Evolutionary conservation across 495 filamentous ascomycete species (phyloP), one percentile per base, ranked within the genome.

Genomic region (Xylaria flabelliformis): DNA sequence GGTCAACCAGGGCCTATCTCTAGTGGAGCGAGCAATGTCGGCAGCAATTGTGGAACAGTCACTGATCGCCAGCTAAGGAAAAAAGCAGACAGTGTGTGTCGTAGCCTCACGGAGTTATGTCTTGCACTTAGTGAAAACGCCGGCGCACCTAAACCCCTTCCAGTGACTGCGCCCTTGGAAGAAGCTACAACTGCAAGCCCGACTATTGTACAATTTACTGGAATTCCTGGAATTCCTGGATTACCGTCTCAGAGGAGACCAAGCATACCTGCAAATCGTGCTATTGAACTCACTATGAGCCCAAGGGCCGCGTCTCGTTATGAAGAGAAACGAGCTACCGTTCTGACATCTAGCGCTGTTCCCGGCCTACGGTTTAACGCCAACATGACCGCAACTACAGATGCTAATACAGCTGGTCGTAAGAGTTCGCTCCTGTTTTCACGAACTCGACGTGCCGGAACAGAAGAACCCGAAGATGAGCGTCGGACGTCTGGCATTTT

Each of bases 41-140:
- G 88, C 17, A 86, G 85, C 66, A 88, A 87, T 36, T 81, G 85
- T 10, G 86, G 80, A 24, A 79, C 88, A 53, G 82, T 90, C n/a
- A 87, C 91, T 12, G 94, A 98, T 75, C 87, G 95, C 62, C 92
- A 94, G 74, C 86, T 97, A 39, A 89, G 93, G 50, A 89, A 95
- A 69, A 98, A 97, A 79, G 93, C 93, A 39, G 96, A 98, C 78
- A 95, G 91, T 76, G 88, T 98, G 80, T 98, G 97, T 81, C 89
- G 96, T 61, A 95, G 92, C 74, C 82, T 99, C 69, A 98, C 96
- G 2, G 96, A 99, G 76, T 85, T 99, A 29, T 97, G 93, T 77
- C 87, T 99, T 50, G 93, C 94, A 19, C 83, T 99, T 55, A 91
- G 92, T 64, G 91, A 94, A 69, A 85, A 83, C 65, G 73, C 79